Evolutionary conservation across 2,329 filamentous ascomycete species (phyloP), one percentile per base, ranked within the genome.

Genomic region (Curvularia sp.): DNA sequence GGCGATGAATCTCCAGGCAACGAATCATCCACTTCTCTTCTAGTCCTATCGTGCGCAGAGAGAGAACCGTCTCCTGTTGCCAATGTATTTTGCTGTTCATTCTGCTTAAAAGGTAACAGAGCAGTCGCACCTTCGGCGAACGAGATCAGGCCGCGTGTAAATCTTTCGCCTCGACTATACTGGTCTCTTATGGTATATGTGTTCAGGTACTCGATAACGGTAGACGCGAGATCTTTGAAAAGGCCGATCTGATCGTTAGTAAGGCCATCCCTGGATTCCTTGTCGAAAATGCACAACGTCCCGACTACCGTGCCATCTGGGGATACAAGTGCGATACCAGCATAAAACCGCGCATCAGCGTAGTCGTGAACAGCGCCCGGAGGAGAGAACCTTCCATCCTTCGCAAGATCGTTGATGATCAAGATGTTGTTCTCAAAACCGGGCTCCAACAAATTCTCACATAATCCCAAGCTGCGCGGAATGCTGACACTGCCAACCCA

Each of bases 401-500:
- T 13, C 1, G 42, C 41, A 5, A 66, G 55, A n/a, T 69, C 60
- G 9, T 61, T 41, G 23, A 67, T 51, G 23, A 69, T 7, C 15
- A 63, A 10, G 19, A 68, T 53, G 2, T 57, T 38, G 8, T 51
- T 7, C 13, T 53, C 59, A 0, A 38, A 25, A 28, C 54, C 25
- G 38, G 50, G 9, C 10, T 54, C 53, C 21, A 73, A 23, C 1
- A 73, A 55, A 13, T 62, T 48, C 47, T 72, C 68, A 39, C 71
- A 73, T 9, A 73, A 51, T 5, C 66, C 69, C 59, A 63, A 69
- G 19, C 36, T 60, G 18, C 72, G 60, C n/a, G 74, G 67, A 9
- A 72, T 65, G 55, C 68, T 74, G 1, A 69, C 70, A 45, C 66
- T 69, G 13, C 75, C 75, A 10, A 72, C 57, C 73, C 70, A 77